Evolutionary conservation across 2,329 filamentous ascomycete species (phyloP).

Genomic region (Tolypocladium sp.): DNA sequence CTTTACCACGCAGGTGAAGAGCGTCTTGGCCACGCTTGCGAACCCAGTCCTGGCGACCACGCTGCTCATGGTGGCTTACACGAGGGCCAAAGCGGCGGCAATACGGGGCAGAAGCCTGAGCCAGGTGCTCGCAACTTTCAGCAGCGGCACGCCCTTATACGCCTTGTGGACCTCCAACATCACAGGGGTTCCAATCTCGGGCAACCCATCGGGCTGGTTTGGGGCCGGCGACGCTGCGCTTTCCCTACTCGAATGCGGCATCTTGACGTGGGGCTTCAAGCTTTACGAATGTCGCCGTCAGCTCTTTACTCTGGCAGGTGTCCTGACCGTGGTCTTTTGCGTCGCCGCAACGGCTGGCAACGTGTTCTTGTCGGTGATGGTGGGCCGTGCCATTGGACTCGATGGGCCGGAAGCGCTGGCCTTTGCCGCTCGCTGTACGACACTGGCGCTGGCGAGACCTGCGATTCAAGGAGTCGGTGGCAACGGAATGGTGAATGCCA

Average conservation of each 20-base stretch:
- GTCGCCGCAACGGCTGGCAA: constrained; percentile 28
- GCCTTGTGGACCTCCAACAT: constrained; percentile 21
- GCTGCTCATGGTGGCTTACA: constrained; percentile 33
- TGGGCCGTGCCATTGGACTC: constrained; percentile 26
- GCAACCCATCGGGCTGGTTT: constrained; percentile 19
- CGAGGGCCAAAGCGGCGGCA: constrained; percentile 25
- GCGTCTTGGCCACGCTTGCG: constrained; percentile 27
- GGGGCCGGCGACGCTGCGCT: constrained; percentile 40
- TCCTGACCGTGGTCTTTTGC: constrained; percentile 27
- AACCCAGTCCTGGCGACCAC: constrained; percentile 41
- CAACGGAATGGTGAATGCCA: constrained; percentile 37
- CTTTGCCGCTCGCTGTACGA: constrained; percentile 41
- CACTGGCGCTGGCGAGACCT: constrained; percentile 38
- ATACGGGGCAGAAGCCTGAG: constrained; percentile 19
- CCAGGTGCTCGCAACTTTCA: constrained; percentile 17
- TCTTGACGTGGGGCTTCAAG: constrained; percentile 45
- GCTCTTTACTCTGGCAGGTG: constrained; percentile 32
- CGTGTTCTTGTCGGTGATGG: constrained; percentile 30
- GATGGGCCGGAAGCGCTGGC: constrained; percentile 25
- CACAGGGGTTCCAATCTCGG: constrained; percentile 2
- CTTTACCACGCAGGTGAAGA: constrained; percentile 11
- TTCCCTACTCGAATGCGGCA: constrained; percentile 39
- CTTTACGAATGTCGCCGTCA: constrained; percentile 39
- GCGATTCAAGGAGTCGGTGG: constrained; percentile 35
- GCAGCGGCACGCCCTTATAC: constrained; percentile 24